phyloP scores from a whole-genome alignment of 139 green algal genomes.

The Micractinium conductrix region DNA sequence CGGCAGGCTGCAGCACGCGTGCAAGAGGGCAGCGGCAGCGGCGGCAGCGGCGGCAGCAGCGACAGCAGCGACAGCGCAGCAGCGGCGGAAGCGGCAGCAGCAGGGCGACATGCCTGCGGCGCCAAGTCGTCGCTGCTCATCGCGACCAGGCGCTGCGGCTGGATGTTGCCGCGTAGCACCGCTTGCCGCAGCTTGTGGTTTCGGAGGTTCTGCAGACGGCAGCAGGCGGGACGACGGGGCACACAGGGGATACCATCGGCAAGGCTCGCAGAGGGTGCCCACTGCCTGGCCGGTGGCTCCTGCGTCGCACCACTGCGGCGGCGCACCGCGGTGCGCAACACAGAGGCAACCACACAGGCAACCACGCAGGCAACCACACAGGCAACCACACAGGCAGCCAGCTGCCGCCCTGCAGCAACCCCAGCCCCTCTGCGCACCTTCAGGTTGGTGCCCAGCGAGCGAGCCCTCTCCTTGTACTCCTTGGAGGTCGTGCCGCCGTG shows the following conservation, averaged over 20 bases:
- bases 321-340: too few relatives aligned
- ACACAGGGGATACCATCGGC: too few relatives aligned
- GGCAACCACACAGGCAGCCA: too few relatives aligned
- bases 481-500: constrained; percentile 29
- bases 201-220: background rate
- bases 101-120: background rate
- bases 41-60: too few relatives aligned
- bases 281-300: too few relatives aligned
- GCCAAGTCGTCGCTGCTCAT: constrained; percentile 71
- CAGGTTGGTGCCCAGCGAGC: constrained; percentile 70
- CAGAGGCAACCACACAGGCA: background rate
- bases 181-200: constrained; percentile 49
- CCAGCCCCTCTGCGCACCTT: constrained; percentile 47
- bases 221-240: too few relatives aligned
- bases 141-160: constrained; percentile 40
- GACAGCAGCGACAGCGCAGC: background rate
- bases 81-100: background rate
- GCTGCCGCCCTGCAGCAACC: background rate
- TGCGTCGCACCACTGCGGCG: too few relatives aligned
- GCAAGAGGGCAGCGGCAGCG: too few relatives aligned
- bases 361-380: background rate
- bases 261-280: too few relatives aligned
- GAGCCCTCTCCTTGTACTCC: constrained; percentile 73
- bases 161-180: constrained; percentile 41
- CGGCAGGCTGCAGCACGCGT: too few relatives aligned